phyloP scores from a whole-genome alignment of 352 stramenopile genomes.

The Phytophthora multivora region DNA sequence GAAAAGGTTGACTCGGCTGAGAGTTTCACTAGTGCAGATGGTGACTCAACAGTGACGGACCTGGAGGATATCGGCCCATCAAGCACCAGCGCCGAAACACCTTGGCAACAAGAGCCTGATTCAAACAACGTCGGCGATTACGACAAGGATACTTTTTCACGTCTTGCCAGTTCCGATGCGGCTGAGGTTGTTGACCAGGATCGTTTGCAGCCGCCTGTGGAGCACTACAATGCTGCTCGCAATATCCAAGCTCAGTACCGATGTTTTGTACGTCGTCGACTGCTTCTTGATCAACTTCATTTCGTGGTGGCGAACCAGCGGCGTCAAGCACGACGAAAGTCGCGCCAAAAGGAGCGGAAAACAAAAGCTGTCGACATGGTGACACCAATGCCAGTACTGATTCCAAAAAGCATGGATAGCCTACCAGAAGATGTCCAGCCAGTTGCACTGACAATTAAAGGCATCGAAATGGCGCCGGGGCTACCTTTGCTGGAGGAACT shows the following conservation, averaged over 20 bases:
- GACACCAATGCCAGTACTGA: background rate
- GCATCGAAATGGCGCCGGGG: background rate
- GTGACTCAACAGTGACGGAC: background rate
- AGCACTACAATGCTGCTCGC: background rate
- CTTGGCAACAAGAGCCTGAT: background rate
- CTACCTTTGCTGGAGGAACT: background rate
- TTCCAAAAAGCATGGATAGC: background rate
- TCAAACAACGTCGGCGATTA: background rate
- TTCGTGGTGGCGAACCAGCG: slow-evolving; percentile 45
- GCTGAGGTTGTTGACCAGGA: slow-evolving; percentile 3
- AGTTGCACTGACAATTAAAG: slow-evolving; percentile 1
- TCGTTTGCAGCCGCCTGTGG: background rate
- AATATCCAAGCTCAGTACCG: slow-evolving; percentile 52
- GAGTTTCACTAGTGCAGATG: slow-evolving; percentile 6
- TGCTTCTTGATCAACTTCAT: slow-evolving; percentile 43
- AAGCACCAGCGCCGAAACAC: background rate
- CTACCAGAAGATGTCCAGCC: slow-evolving; percentile 5
- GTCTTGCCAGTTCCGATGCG: background rate
- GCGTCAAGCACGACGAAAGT: slow-evolving; percentile 35
- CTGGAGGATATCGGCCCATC: background rate
- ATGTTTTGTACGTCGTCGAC: slow-evolving; percentile 32
- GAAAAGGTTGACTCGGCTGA: slow-evolving; percentile 6
- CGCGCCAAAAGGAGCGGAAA: slow-evolving; percentile 16
- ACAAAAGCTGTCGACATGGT: background rate
- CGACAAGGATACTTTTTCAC: background rate